Evolutionary conservation across 1,284 basidiomycete genomes (phyloP), one percentile per base, ranked within the genome.

Genomic region (Malassezia obtusa): DNA sequence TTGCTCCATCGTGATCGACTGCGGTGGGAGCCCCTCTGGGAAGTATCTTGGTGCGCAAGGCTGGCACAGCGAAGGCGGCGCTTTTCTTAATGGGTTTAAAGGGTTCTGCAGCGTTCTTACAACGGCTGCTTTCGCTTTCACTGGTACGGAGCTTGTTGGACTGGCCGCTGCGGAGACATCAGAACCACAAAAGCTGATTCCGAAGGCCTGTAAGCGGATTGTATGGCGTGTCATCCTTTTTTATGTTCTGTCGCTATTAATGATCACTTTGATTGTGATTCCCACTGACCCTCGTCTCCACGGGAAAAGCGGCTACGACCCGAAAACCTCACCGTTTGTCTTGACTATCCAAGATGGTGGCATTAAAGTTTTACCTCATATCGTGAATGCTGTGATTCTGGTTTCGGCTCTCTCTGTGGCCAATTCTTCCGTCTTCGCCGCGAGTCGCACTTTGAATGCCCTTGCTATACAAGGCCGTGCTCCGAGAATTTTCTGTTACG

Each of bases 101-200:
- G 75, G 69, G 2, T 75, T 75, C 62, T 74, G 69, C 52, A 56
- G 52, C 6, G 64, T 73, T 12, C 63, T 75, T 22, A 64, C 74
- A 15, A 64, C 76, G 14, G 85, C 87, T 4, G 86, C 85, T 3
- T 91, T 90, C 78, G 86, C 84, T 9, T 89, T 83, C 77, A 84
- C 44, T 81, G 82, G 43, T 36, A 89, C 87, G 10, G 89, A 91
- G 72, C 84, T 89, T 56, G 85, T 90, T 30, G 87, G 86, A 32
- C 83, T 89, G 72, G 79, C 87, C 51, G 87, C 86, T 25, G 76
- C 82, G 24, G 86, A 88, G 63, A 73, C 76, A 2, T 64, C 64
- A 39, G 75, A 76, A 62, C 77, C 77, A 6, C 63, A 73, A 8
- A 61, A 60, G 38, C 68, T 71, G 36, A 62, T 71, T 17, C 65